phyloP scores from a whole-genome alignment of 1,284 basidiomycete genomes.

The Mycena citricolor region DNA sequence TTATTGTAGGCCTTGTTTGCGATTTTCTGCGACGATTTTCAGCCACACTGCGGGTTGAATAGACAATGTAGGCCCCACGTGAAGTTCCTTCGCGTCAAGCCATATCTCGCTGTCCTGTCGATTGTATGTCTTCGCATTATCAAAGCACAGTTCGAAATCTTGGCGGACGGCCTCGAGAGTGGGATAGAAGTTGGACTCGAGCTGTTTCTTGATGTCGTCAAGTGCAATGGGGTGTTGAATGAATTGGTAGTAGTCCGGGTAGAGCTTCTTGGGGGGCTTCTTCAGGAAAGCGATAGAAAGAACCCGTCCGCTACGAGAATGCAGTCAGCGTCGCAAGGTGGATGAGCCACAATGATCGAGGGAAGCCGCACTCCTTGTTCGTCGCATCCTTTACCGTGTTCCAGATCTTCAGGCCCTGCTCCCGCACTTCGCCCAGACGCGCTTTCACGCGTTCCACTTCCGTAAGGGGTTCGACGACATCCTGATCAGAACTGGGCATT shows the following conservation, averaged over 20 bases:
- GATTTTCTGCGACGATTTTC: constrained; percentile 53
- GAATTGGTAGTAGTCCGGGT: constrained; percentile 87
- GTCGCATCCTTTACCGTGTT: constrained; percentile 74
- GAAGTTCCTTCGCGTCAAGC: constrained; percentile 73
- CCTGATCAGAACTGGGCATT: constrained; percentile 24
- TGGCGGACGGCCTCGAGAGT: constrained; percentile 71
- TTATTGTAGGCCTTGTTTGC: constrained; percentile 61
- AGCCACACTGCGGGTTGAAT: constrained; percentile 5
- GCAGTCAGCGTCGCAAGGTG: constrained; percentile 28
- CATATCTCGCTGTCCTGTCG: constrained; percentile 83
- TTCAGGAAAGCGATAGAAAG: constrained; percentile 74
- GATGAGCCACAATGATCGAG: constrained; percentile 34
- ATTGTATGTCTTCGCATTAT: constrained; percentile 91
- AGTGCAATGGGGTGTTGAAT: constrained; percentile 81
- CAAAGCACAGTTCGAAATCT: constrained; percentile 86
- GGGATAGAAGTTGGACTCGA: constrained; percentile 65
- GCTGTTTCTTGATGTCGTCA: constrained; percentile 81
- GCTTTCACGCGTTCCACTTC: constrained; percentile 27
- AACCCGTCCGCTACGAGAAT: constrained; percentile 55
- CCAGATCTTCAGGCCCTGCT: constrained; percentile 68
- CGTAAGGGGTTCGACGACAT: constrained; percentile 26
- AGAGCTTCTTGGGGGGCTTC: constrained; percentile 74
- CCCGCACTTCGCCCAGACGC: constrained; percentile 45
- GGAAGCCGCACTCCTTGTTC: constrained; percentile 66
- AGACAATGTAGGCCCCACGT: constrained; percentile 37